Percentiles rank a stretch among this genome's conserved stretches.
Evolutionary conservation across 129 eudicot genomes (phyloP).

Genomic region (Lonicera japonica): DNA sequence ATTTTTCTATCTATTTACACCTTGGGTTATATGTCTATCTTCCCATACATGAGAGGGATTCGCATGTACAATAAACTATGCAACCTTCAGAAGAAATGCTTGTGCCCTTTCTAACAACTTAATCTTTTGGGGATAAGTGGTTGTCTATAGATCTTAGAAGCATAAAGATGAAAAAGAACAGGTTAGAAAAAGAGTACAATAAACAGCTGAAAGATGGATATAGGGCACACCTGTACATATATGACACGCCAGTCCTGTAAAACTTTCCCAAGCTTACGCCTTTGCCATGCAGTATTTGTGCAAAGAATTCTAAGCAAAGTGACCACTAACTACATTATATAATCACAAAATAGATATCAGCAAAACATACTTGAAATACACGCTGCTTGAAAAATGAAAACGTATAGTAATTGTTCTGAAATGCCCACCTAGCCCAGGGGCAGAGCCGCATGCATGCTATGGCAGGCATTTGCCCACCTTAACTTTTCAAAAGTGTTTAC

Average conservation of each 20-base stretch:
- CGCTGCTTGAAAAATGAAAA: not conserved
- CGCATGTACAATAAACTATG: too few relatives aligned
- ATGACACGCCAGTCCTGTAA: conserved; percentile 93
- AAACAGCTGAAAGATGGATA: not conserved
- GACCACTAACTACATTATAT: conserved; percentile 55
- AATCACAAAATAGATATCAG: conserved; percentile 2
- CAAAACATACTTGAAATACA: not conserved
- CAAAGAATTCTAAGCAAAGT: conserved; percentile 74
- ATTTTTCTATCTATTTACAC: too few relatives aligned
- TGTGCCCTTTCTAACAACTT: not conserved
- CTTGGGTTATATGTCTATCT: too few relatives aligned
- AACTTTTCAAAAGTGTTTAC: too few relatives aligned
- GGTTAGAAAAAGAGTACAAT: not conserved
- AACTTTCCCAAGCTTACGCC: conserved; percentile 96
- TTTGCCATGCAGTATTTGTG: conserved; percentile 93
- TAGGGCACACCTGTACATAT: conserved; percentile 62
- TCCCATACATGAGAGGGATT: too few relatives aligned
- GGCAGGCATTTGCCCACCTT: too few relatives aligned
- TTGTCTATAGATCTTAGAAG: not conserved
- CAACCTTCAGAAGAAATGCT: not conserved
- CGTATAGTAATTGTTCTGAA: not conserved
- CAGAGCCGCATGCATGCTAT: too few relatives aligned
- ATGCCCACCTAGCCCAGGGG: too few relatives aligned
- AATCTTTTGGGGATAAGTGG: not conserved
- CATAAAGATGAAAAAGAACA: not conserved